phyloP scores from a whole-genome alignment of 805 yeast species.

The Saccharomyces kudriavzevii region DNA sequence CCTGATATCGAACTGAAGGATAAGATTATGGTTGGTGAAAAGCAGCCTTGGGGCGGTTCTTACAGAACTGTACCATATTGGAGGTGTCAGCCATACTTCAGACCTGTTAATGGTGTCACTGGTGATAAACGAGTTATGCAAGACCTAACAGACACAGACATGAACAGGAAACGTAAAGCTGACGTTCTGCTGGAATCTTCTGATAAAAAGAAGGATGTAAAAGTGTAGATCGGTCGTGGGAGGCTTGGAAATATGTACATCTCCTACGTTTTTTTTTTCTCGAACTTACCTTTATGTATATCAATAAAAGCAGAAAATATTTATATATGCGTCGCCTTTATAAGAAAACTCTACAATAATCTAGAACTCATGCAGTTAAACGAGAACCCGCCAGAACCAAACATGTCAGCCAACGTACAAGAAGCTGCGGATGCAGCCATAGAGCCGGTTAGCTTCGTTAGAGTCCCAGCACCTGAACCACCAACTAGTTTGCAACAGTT shows the following conservation, averaged over 20 bases:
- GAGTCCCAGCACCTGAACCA: conserved; percentile 15
- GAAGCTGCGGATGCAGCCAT: conserved; percentile 9
- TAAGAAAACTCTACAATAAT: background rate
- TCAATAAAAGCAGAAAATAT: background rate
- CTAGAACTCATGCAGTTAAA: background rate
- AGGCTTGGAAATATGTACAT: no score
- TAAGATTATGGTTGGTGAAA: conserved; percentile 43
- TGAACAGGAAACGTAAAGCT: conserved; percentile 5
- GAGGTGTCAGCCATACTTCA: conserved; percentile 93
- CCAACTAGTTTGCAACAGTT: conserved; percentile 26
- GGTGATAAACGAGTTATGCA: conserved; percentile 37
- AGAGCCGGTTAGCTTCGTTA: conserved; percentile 12
- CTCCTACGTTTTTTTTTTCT: background rate
- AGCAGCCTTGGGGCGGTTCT: conserved; percentile 67
- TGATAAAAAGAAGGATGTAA: conserved; percentile 16
- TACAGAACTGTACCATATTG: conserved; percentile 84
- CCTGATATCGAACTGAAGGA: conserved; percentile 51
- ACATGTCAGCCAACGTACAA: background rate
- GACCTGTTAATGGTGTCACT: conserved; percentile 75
- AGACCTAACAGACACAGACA: conserved; percentile 12
- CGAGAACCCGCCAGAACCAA: background rate
- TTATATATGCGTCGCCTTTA: background rate
- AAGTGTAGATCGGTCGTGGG: conserved; percentile 9
- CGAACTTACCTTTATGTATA: no score
- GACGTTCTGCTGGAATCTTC: conserved; percentile 3